phyloP scores from a whole-genome alignment of 805 yeast genomes.

The Wickerhamiella occidentalis region DNA sequence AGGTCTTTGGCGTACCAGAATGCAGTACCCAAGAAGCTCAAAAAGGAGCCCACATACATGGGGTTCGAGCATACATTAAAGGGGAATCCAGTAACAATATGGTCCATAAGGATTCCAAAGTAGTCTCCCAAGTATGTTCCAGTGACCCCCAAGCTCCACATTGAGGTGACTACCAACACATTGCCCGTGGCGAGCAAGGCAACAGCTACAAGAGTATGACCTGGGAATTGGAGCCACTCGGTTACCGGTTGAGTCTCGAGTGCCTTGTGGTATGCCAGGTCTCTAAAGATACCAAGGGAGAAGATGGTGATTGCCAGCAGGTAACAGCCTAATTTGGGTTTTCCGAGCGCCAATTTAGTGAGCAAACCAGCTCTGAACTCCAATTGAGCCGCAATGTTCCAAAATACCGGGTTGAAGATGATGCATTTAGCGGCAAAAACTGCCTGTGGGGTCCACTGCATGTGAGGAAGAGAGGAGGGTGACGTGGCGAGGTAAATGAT shows the following conservation, averaged over 20 bases:
- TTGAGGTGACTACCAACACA: conserved; percentile 65
- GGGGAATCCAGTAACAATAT: conserved; percentile 85
- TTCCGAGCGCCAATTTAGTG: conserved; percentile 61
- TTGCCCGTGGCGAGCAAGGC: conserved; percentile 57
- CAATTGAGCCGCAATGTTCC: conserved; percentile 84
- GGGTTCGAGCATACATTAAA: conserved; percentile 86
- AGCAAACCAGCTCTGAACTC: conserved; percentile 70
- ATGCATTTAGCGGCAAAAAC: conserved; percentile 30
- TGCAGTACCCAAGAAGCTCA: conserved; percentile 84
- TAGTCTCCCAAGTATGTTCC: conserved; percentile 97
- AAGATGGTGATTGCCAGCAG: conserved; percentile 72
- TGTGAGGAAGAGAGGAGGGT: conserved; percentile 3
- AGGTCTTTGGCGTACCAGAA: conserved; percentile 82
- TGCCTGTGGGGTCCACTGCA: conserved; percentile 14
- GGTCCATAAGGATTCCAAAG: conserved; percentile 87
- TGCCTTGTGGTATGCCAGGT: conserved; percentile 56
- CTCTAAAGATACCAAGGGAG: conserved; percentile 72
- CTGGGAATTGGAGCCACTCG: conserved; percentile 34
- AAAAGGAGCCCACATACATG: conserved; percentile 88
- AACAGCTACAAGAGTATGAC: conserved; percentile 41
- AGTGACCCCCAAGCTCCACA: conserved; percentile 88
- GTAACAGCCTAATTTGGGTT: conserved; percentile 68
- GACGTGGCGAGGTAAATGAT: background rate
- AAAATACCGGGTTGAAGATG: conserved; percentile 85
- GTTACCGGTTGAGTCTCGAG: conserved; percentile 59